Evolutionary conservation across 768 basidiomycete genomes (phyloP).

Genomic region (Pleurotus pulmonarius): DNA sequence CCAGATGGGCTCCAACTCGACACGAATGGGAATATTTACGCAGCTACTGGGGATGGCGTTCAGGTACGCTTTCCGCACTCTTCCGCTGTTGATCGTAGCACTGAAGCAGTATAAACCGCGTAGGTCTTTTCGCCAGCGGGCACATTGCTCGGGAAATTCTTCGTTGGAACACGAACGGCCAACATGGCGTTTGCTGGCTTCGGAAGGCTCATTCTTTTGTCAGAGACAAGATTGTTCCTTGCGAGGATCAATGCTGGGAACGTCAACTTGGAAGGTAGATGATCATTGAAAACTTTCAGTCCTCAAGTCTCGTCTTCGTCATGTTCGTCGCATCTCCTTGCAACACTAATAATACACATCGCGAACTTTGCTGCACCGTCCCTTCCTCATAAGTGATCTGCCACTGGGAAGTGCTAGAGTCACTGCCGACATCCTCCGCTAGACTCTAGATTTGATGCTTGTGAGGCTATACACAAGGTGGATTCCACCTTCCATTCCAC

Average conservation of each 20-base stretch:
- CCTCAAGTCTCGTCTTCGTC: no score
- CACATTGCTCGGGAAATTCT: constrained; percentile 62
- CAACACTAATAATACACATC: no score
- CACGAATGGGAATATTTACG: constrained; percentile 58
- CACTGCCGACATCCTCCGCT: no score
- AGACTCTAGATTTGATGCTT: no score
- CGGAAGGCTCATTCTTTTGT: constrained; percentile 39
- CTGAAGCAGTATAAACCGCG: background rate
- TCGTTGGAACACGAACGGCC: constrained; percentile 39
- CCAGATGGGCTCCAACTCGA: constrained; percentile 71
- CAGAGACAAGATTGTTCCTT: constrained; percentile 43
- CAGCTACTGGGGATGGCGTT: constrained; percentile 66
- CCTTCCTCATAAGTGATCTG: no score
- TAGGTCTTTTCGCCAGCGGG: constrained; percentile 55
- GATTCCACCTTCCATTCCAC: no score
- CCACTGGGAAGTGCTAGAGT: no score
- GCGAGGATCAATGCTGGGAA: constrained; percentile 38
- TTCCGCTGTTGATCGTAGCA: background rate
- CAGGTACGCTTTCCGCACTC: constrained; percentile 33
- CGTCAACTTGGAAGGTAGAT: background rate
- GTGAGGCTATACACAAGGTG: no score
- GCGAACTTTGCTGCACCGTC: no score
- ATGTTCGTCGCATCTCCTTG: no score
- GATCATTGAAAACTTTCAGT: background rate
- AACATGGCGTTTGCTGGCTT: constrained; percentile 43